Conservation (phyloP, 768 basidiomycete genomes). For the Lactifluus subvellereus region DNA sequence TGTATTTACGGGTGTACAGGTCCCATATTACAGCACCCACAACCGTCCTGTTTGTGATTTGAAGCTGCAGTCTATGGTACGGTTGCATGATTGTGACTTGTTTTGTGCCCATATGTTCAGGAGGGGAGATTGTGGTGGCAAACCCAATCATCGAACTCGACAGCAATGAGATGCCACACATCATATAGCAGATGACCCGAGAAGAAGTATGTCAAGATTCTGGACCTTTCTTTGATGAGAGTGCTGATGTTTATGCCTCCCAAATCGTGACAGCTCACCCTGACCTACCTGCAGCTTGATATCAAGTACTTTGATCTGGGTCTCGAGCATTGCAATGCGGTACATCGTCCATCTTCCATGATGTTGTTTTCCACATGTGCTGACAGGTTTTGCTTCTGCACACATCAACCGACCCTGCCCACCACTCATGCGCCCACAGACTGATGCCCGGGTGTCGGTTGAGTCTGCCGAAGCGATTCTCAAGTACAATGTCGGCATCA, state of each 20-base stretch:
- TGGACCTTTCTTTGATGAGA: not conserved
- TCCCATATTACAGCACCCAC: no score
- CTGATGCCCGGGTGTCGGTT: slow-evolving; percentile 89
- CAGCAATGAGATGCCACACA: slow-evolving; percentile 98
- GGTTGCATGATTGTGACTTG: not conserved
- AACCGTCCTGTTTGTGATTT: no score
- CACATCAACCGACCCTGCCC: not conserved
- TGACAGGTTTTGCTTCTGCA: not conserved
- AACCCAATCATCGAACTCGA: no score
- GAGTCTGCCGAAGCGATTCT: slow-evolving; percentile 93
- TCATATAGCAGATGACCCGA: no score
- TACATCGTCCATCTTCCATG: slow-evolving; percentile 30
- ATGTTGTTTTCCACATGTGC: no score
- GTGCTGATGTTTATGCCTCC: not conserved
- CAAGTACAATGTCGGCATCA: slow-evolving; percentile 94
- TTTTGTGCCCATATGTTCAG: not conserved
- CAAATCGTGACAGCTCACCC: slow-evolving; percentile 67
- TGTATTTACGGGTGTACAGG: no score
- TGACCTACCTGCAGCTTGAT: slow-evolving; percentile 93
- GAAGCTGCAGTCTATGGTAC: no score
- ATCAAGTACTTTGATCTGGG: slow-evolving; percentile 99
- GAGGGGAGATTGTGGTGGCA: slow-evolving; percentile 64
- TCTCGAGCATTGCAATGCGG: slow-evolving; percentile 88
- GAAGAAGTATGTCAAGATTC: slow-evolving; percentile 56
- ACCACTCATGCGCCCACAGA: slow-evolving; percentile 39